Evolutionary conservation across 2,329 filamentous ascomycete species (phyloP).

Genomic region (Sclerotinia nivalis): DNA sequence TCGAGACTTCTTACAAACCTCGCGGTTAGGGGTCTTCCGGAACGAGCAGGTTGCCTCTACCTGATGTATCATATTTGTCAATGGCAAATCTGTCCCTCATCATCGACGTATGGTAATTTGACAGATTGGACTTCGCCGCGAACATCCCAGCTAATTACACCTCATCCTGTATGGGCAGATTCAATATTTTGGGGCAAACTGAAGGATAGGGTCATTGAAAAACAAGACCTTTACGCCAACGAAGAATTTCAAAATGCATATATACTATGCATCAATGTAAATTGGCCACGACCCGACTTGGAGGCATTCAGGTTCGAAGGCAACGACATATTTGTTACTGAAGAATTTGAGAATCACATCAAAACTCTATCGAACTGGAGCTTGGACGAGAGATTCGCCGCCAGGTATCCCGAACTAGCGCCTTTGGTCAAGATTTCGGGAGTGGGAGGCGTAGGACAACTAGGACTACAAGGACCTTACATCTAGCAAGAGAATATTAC

Average conservation of each 20-base stretch:
- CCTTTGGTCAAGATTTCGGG: conserved; percentile 16
- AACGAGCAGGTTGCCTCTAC: conserved; percentile 31
- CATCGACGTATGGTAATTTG: conserved; percentile 31
- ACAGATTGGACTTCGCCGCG: conserved; percentile 32
- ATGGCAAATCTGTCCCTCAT: conserved; percentile 35
- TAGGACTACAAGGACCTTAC: not conserved
- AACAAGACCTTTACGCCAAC: conserved; percentile 44
- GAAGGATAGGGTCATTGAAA: conserved; percentile 43
- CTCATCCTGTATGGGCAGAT: conserved; percentile 40
- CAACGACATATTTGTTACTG: conserved; percentile 30
- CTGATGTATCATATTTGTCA: conserved; percentile 32
- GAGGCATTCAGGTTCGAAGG: conserved; percentile 32
- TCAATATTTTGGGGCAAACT: conserved; percentile 43
- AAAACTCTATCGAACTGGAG: conserved; percentile 34
- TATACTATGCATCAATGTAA: conserved; percentile 41
- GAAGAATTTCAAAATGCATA: conserved; percentile 44
- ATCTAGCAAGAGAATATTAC: not conserved
- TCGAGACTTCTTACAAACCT: conserved; percentile 35
- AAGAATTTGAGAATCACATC: conserved; percentile 33
- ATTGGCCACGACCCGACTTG: conserved; percentile 40
- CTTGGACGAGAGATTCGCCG: conserved; percentile 34
- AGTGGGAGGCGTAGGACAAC: not conserved
- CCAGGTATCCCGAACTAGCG: conserved; percentile 35
- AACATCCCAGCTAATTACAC: conserved; percentile 39
- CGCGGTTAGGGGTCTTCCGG: conserved; percentile 26